Percentiles rank a stretch among this genome's conserved stretches.
Evolutionary conservation across 2,329 filamentous ascomycete species (phyloP).

Genomic region (Xylariales sp.): DNA sequence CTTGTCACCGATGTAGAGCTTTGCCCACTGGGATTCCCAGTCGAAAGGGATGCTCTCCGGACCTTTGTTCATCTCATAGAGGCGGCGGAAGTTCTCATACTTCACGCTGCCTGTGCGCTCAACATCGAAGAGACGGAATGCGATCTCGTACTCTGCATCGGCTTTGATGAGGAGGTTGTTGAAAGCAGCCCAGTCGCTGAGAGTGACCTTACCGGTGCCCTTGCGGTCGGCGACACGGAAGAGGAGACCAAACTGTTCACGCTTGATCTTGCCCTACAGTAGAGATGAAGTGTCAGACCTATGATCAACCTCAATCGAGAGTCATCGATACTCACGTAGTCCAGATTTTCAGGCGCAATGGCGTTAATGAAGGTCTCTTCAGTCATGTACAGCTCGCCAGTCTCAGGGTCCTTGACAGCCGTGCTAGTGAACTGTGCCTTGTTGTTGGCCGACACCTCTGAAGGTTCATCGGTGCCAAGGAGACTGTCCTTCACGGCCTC

Average conservation of each 20-base stretch:
- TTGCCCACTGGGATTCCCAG: constrained; percentile 96
- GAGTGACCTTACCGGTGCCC: constrained; percentile 64
- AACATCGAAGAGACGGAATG: constrained; percentile 92
- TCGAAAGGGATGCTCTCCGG: constrained; percentile 83
- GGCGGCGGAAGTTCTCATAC: constrained; percentile 78
- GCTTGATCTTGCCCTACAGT: constrained; percentile 88
- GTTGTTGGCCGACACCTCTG: constrained; percentile 67
- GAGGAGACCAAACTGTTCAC: constrained; percentile 90
- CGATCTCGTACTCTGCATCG: constrained; percentile 97
- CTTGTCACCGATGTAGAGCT: constrained; percentile 85
- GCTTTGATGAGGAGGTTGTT: constrained; percentile 91
- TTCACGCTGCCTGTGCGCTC: constrained; percentile 80
- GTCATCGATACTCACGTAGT: constrained; percentile 68
- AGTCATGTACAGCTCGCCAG: constrained; percentile 75
- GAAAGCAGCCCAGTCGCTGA: constrained; percentile 88
- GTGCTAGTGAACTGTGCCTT: constrained; percentile 71
- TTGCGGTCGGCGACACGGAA: constrained; percentile 86
- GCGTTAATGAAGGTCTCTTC: constrained; percentile 87
- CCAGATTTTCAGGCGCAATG: constrained; percentile 78
- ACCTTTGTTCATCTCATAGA: constrained; percentile 89
- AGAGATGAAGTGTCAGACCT: not conserved
- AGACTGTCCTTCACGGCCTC: constrained; percentile 77
- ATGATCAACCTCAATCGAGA: not conserved
- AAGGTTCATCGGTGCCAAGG: constrained; percentile 55
- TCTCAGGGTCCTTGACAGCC: constrained; percentile 68